phyloP scores from a whole-genome alignment of 106 monocot species.

The Iris macrosiphon region DNA sequence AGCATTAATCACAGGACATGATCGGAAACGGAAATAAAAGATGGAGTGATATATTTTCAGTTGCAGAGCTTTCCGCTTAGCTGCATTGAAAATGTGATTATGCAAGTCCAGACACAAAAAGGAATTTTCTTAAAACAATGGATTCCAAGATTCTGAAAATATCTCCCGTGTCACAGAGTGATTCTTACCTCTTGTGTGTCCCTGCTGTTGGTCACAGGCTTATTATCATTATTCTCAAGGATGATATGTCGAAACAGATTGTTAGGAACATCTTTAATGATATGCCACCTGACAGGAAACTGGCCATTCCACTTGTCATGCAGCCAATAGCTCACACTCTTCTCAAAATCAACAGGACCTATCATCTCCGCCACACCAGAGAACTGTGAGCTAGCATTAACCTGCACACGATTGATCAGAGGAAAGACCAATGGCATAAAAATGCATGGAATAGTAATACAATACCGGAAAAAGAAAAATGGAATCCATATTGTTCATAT shows the following conservation, averaged over 20 bases:
- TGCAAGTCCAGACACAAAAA: too few species aligned
- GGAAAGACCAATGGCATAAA: background rate
- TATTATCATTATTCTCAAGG: conserved; percentile 91
- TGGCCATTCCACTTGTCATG: conserved; percentile 91
- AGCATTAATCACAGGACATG: too few species aligned
- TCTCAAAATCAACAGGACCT: conserved; percentile 89
- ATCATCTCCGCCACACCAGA: conserved; percentile 95
- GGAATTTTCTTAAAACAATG: too few species aligned
- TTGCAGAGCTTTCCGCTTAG: too few species aligned
- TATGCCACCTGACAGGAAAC: conserved; percentile 90
- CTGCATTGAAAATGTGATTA: too few species aligned
- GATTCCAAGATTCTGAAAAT: background rate
- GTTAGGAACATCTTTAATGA: conserved; percentile 86
- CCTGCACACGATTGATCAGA: conserved; percentile 7
- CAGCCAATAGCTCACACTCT: conserved; percentile 92
- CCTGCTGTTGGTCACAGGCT: conserved; percentile 95
- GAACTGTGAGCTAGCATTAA: conserved; percentile 83
- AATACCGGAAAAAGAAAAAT: background rate
- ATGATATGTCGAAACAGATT: conserved; percentile 82
- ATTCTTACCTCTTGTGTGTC: conserved; percentile 85
- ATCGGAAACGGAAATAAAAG: too few species aligned
- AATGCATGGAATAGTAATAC: conserved; percentile 1
- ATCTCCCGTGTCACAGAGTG: background rate
- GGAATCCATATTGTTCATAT: background rate
- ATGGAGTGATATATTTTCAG: too few species aligned